Base-by-base conservation (phyloP, 495 filamentous ascomycete species). In the Penicillium silybi region DNA sequence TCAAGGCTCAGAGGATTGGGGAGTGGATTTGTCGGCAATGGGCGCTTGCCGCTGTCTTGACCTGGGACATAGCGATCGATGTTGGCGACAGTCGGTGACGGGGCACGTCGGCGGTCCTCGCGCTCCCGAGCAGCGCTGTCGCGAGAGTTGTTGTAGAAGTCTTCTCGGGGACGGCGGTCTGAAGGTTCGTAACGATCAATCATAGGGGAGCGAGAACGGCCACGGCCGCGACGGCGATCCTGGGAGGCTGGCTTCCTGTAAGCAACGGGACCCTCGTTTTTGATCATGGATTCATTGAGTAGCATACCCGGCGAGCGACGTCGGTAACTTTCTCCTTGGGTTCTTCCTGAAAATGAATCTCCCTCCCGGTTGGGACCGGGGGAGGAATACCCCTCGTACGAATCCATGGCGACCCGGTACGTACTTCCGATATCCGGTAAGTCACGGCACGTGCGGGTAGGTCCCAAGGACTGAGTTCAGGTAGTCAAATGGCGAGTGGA, bases 41-140 rank as follows among this genome's bases (percentile, higher is more conserved):
- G 70, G 13, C 86, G 80, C 16, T 77, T 77, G 25, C 72, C 74
- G 15, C 68, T 63, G 45, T 87, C 86, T 61, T 93, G 88, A 7
- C 92, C 90, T 2, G 93, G 93, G 20, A 97, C 88, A 68, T 99
- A 99, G 43, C 95, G 87, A 69, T 99, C 93, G 54, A 97, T 97
- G 37, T 90, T 85, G 17, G 83, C 81, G 7, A 83, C 83, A 9
- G 70, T 76, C 6, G 85, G 79, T 10, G 82, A 83, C 25, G 79
- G 80, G 17, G 67, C 80, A 63, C 65, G 87, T 42, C 90, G 85
- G 44, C 85, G 82, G 41, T 86, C 82, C 49, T 85, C 80, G 15
- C 82, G 80, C 35, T 82, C 85, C 41, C 89, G 82, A n/a, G 71
- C 58, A 22, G 79, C 76, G 48, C 89, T 85, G 54, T 95, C 89